Evolutionary conservation across 176 grass and related monocot genomes (phyloP), one percentile per base, ranked within the genome.

Genomic region (Avena sativa): DNA sequence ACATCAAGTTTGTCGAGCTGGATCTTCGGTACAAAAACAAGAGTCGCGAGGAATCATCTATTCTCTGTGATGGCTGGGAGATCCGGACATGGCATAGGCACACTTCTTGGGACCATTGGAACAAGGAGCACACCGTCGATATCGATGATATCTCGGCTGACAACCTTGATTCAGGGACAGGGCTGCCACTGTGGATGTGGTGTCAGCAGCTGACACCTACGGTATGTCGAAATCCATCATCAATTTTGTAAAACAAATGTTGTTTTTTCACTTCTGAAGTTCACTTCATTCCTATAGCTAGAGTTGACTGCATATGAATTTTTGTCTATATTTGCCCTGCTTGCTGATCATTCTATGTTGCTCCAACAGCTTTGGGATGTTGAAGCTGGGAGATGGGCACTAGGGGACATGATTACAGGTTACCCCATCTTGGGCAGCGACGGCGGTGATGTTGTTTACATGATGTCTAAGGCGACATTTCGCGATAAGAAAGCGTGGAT

Each of bases 1-100:
- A 21, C 43, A 73, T 73, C 20, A 73, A 73, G 40, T 73, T 73
- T 11, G 43, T 73, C 2, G 70, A 73, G 70, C 19, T 48, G 70
- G 70, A 73, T 40, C 34, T 43, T 43, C 68, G 34, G 4, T 12
- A 14, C 23, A 12, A 28, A 13, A 62, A 30, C 62, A 65, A 65
- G 26, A 30, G 12, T 26, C 26, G 25, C 62, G 23, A 30, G 64
- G 28, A 8, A 36, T 16, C 30, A 16, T 67, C 30, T 8, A 67
- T 7, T 61, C 32, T 71, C 68, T 43, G 8, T 20, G 40, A 23
- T 23, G 70, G 70, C 6, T 74, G 21, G 71, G 21, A 50, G 71
- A 2, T 74, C 46, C 71, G 1, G 20, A 23, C 71, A 74, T 74
- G 71, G 6, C 1, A 50, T 26, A 50, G 46, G 12, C 4, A 49